Evolutionary conservation across 352 stramenopile species (phyloP), one percentile per base, ranked within the genome.

Genomic region (Pythium periplocum): DNA sequence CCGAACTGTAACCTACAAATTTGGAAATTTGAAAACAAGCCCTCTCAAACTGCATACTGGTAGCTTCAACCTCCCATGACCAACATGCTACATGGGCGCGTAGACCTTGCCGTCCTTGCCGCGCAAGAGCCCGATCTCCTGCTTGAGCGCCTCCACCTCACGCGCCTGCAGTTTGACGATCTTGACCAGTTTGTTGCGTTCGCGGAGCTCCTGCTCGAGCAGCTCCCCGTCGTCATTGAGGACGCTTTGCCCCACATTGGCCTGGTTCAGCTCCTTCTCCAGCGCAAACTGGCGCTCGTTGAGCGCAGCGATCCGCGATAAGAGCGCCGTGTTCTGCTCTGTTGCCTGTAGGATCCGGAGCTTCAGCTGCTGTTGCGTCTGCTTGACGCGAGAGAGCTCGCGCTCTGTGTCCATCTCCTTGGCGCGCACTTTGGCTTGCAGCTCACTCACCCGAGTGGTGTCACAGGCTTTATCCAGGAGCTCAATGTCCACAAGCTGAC

Each of bases 91-190:
- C 17, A 26, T 26, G 17, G 78, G 68, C 1, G 75, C 78, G 35
- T 90, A 87, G 33, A 88, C 70, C 57, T 87, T 89, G 54, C 81
- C 83, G 61, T 88, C 81, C 48, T 94, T 95, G 61, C 83, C 73
- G 6, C 83, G 82, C 45, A 96, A 59, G 54, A 96, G 73, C 3
- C 75, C 73, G 32, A 97, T 90, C 65, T 97, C 90, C 50, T 90
- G 72, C 57, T 95, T 95, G 43, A 98, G 77, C 9, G 86, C 86
- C 51, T 98, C 88, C 8, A 97, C 69, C 55, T 98, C 90, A 38
- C 86, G 81, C 36, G 78, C 78, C 68, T 98, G 92, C 32, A 98
- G 72, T 59, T 96, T 97, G 9, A 97, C 87, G 31, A 97, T 71
- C 32, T 84, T 71, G 11, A 95, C 83, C 26, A 98, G 73, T 35